Base-by-base conservation (phyloP, 192 early-diverging fungal genomes). In the Backusella westeae region DNA sequence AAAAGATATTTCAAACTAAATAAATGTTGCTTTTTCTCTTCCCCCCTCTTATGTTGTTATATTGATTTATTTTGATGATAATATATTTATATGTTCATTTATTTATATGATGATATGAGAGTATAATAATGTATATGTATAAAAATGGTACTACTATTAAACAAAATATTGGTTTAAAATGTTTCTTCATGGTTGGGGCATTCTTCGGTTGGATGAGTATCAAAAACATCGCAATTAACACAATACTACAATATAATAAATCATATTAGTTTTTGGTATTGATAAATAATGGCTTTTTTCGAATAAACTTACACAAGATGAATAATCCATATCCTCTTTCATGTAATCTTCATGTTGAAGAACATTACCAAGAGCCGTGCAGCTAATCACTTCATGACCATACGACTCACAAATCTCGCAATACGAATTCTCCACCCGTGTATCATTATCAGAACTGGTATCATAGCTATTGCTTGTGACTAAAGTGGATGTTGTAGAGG, bases 141-240 rank as follows among this genome's bases (percentile, higher is more conserved):
- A 63, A 29, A 63, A 63, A 29, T 29, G 26, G 23, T 9, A 14
- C 23, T 26, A 63, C 56, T 63, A 63, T 63, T 26, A 63, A 63
- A 63, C 56, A 63, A 63, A 63, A 63, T 10, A 26, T 1, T 19
- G 7, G 23, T 29, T 72, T 87, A 92, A 80, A 91, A 92, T 68
- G 89, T 91, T 77, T 91, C 91, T 65, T 92, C 88, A 71, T 86
- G 86, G 72, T 93, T 89, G 6, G 92, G 93, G 71, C 93, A 94
- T 44, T 90, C 85, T 34, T 91, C 88, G 0, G 93, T 94, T 75
- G 86, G 85, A 69, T 94, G 93, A 15, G 72, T 80, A 29, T 79
- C 87, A 85, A 88, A 89, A 34, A 82, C 85, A 75, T 94, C 93
- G 77, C 93, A 94, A 82, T 94, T 91, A 46, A 92, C 92, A 71